Evolutionary conservation across 1,284 basidiomycete species (phyloP).

Genomic region (Pseudozyma pruni): DNA sequence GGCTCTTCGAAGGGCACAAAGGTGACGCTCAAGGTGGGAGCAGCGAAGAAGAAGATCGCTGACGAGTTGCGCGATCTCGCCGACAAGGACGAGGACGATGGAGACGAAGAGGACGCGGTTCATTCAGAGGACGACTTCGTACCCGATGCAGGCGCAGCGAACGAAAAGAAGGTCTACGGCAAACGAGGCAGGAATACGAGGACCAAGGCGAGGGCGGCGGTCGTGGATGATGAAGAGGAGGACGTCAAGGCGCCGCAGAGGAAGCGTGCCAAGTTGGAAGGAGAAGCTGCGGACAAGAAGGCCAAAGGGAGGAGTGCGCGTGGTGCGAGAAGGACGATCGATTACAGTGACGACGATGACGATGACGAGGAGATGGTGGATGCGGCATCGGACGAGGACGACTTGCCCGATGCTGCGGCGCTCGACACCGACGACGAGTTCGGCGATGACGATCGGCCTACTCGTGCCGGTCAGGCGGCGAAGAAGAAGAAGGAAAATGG

Average conservation of each 20-base stretch:
- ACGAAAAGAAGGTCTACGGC: neutral
- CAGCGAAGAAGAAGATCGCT: conserved; percentile 10
- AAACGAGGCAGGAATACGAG: conserved; percentile 16
- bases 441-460: conserved; percentile 2
- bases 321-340: conserved; percentile 2
- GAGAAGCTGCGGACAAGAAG: neutral
- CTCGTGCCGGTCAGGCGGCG: conserved; percentile 5
- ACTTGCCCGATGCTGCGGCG: conserved; percentile 14
- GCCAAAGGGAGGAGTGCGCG: conserved; percentile 3
- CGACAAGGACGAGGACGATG: conserved; percentile 17
- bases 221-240: conserved; percentile 29
- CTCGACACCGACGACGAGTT: conserved; percentile 23
- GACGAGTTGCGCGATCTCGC: conserved; percentile 26
- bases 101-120: neutral
- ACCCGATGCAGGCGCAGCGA: conserved; percentile 1
- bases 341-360: conserved; percentile 24
- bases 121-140: conserved; percentile 6
- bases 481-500: conserved; percentile 1
- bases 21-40: conserved; percentile 11
- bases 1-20: conserved; percentile 11
- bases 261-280: conserved; percentile 25
- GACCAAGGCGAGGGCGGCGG: conserved; percentile 7
- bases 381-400: conserved; percentile 30
- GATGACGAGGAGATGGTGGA: conserved; percentile 34
- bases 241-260: conserved; percentile 16